phyloP scores from a whole-genome alignment of 129 eudicot genomes.

The Daucus carota region DH1_v3.0 NC_030385.2:43397501-43398000 shows the following conservation, averaged over 20 bases:
- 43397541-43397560: not conserved
- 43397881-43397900: slow-evolving; percentile 61
- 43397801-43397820: not conserved
- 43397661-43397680: not conserved
- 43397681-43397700: slow-evolving; percentile 33
- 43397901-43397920: slow-evolving; percentile 29
- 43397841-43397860: not conserved
- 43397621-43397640: not conserved
- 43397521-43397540: not conserved
- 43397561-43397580: not conserved
- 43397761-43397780: slow-evolving; percentile 53
- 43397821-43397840: not conserved
- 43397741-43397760: slow-evolving; percentile 11
- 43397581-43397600: not conserved
- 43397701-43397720: slow-evolving; percentile 29
- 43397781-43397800: slow-evolving; percentile 64
- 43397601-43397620: not conserved
- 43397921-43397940: slow-evolving; percentile 30
- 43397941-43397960: slow-evolving; percentile 92
- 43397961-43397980: slow-evolving; percentile 37
- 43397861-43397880: not conserved
- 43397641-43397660: not conserved
- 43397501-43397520: not conserved
- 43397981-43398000: slow-evolving; percentile 39
- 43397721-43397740: slow-evolving; percentile 23